These are phyloP conservation scores for Talaromyces sp. DNA, from an alignment of 2,329 filamentous ascomycete genomes.

Conservation along the genomic window DNA sequence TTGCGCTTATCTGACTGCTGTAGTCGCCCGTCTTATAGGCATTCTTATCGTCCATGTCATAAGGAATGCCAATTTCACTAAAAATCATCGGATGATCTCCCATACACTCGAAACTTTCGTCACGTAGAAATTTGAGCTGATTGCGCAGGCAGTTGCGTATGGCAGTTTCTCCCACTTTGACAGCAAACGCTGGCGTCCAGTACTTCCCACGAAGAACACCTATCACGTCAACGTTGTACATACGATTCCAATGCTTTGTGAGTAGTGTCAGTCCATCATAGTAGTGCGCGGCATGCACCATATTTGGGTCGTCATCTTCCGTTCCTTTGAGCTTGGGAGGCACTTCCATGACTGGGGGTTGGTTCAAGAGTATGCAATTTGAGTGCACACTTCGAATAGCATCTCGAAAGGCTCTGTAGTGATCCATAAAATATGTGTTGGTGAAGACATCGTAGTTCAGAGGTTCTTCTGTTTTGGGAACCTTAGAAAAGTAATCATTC, in stretches of 20 bases:
- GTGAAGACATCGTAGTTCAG: slow-evolving; percentile 84
- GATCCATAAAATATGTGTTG: slow-evolving; percentile 85
- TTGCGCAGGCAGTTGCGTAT: slow-evolving; percentile 91
- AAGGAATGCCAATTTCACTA: slow-evolving; percentile 95
- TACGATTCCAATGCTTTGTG: slow-evolving; percentile 96
- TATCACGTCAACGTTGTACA: slow-evolving; percentile 95
- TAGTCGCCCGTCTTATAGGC: slow-evolving; percentile 97
- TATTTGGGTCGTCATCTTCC: slow-evolving; percentile 78
- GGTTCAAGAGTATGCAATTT: slow-evolving; percentile 81
- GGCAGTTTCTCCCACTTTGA: slow-evolving; percentile 87
- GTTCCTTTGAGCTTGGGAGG: slow-evolving; percentile 86
- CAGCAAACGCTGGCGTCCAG: slow-evolving; percentile 80
- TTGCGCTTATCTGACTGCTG: slow-evolving; percentile 81
- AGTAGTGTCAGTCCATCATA: slow-evolving; percentile 96
- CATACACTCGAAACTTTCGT: slow-evolving; percentile 85
- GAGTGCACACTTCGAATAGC: slow-evolving; percentile 73
- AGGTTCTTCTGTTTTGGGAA: slow-evolving; percentile 67
- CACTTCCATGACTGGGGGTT: slow-evolving; percentile 87
- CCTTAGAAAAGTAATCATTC: slow-evolving; percentile 83
- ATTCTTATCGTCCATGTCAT: slow-evolving; percentile 96
- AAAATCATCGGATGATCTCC: slow-evolving; percentile 85
- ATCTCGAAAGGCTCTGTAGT: slow-evolving; percentile 73
- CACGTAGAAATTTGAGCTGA: slow-evolving; percentile 74
- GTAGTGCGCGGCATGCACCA: slow-evolving; percentile 92
- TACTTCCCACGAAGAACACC: slow-evolving; percentile 88